Evolutionary conservation across 2,329 filamentous ascomycete species (phyloP).

Genomic region (Fusarium sp.): DNA sequence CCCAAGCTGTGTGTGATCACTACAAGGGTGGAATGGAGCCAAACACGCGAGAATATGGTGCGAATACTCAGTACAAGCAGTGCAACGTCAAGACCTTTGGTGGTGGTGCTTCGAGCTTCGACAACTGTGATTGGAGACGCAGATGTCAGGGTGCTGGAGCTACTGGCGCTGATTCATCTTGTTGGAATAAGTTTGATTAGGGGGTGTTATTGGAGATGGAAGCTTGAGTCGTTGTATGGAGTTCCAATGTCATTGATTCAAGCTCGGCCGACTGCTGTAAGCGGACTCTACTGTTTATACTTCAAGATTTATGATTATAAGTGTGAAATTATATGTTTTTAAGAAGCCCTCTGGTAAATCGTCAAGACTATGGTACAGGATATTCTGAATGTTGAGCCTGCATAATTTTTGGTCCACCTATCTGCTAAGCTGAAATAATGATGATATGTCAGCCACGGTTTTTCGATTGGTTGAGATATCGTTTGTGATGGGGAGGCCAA

Average conservation of each 20-base stretch:
- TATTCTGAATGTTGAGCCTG: not conserved
- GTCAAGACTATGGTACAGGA: not conserved
- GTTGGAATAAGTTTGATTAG: not conserved
- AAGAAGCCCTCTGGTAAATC: fast-evolving
- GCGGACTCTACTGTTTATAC: not conserved
- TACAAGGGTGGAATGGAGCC: not conserved
- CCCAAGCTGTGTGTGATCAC: not conserved
- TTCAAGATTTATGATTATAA: not conserved
- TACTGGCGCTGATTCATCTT: not conserved
- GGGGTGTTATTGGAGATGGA: fast-evolving
- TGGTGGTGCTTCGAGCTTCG: not conserved
- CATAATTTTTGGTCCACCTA: too few species aligned
- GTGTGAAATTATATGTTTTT: fast-evolving
- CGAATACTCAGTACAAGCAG: not conserved
- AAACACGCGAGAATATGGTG: not conserved
- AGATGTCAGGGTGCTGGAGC: not conserved
- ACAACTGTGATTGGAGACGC: not conserved
- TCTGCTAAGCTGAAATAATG: fast-evolving
- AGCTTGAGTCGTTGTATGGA: not conserved
- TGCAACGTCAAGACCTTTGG: not conserved
- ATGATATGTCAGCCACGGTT: too few species aligned
- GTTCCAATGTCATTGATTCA: not conserved
- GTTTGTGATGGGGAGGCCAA: too few species aligned
- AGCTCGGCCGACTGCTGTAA: not conserved
- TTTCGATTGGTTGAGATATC: too few species aligned